Evolutionary conservation across 257 asterid species (phyloP), one percentile per base, ranked within the genome.

Genomic region (Solanum stenotomum): DNA sequence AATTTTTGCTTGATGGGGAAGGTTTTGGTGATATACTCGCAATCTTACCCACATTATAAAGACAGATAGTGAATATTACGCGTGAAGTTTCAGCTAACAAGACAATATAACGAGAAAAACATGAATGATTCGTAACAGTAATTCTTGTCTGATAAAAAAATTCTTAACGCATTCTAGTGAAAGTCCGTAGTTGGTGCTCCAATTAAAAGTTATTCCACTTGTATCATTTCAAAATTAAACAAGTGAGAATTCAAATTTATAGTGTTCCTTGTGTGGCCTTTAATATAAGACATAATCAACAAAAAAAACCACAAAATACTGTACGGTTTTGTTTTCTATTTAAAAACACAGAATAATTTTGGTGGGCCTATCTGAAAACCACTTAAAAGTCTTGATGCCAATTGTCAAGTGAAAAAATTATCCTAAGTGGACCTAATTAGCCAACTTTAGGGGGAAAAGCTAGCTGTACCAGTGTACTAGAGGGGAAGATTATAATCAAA

Each of bases 271-370:
- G 40, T 85, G 87, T 63, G 65, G 10, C 85, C 63, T 79, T 79
- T 42, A 79, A 27, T 67, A 49, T 40, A n/a, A 83, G 75, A 67
- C 84, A 77, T 34, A 70, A 86, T 31, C 46, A 89, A 49, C 87
- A 38, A 75, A 37, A 27, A 29, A 29, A 70, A 22, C 9, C 68
- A 27, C 37, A 71, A 29, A 38, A 44, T 40, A 52, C 33, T 49
- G 88, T 89, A 87, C 89, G 85, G 25, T 16, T 83, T 74, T 84
- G 31, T 37, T 67, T 85, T 89, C 86, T 40, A 70, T 67, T 87
- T 75, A 37, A 52, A 79, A 52, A 79, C 70, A 67, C 63, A 85
- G 85, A 56, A 87, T 81, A 59, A 72, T 49, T 89, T 10, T 25
- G 84, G 89, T 86, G 90, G 88, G 87, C 25, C 89, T 35, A 23